Conservation (phyloP, 176 grass and related monocot species). For the Zea luxurians region DNA sequence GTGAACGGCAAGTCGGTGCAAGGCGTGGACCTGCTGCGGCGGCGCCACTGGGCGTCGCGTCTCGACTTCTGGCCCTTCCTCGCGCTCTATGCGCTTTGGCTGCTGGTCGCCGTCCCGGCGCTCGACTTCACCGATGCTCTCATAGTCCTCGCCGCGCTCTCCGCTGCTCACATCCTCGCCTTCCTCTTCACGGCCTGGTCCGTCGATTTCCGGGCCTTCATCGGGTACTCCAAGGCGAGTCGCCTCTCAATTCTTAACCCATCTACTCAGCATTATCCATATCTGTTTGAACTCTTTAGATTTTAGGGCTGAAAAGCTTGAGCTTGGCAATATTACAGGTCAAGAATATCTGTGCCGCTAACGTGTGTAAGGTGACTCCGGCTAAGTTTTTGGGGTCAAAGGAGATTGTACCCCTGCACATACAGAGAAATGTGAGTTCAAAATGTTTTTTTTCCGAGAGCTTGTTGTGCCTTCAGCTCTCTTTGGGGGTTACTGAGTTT, state of each 20-base stretch:
- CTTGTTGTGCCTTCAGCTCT: neutral
- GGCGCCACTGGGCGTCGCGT: conserved; percentile 78
- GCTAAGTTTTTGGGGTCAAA: conserved; percentile 89
- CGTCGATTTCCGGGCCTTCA: conserved; percentile 82
- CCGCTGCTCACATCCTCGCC: conserved; percentile 65
- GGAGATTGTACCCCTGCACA: conserved; percentile 85
- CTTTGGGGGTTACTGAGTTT: neutral
- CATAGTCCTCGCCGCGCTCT: conserved; percentile 66
- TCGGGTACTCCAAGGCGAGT: conserved; percentile 82
- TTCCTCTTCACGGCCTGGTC: conserved; percentile 95
- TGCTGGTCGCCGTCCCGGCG: conserved; percentile 71
- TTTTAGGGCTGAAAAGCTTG: conserved; percentile 32
- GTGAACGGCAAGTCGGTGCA: conserved; percentile 95
- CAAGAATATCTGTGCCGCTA: conserved; percentile 65
- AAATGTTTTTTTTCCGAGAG: neutral
- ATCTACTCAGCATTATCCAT: conserved; percentile 20
- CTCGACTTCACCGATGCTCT: conserved; percentile 83
- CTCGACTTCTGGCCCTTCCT: conserved; percentile 94
- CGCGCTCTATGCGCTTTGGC: conserved; percentile 71
- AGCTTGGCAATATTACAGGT: conserved; percentile 48
- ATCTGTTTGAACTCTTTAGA: conserved; percentile 5
- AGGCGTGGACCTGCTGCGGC: conserved; percentile 77
- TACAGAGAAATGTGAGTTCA: conserved; percentile 67
- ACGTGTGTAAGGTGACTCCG: conserved; percentile 81
- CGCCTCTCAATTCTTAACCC: neutral